A percentile compares a stretch with the other conserved stretches of the same genome.
Conservation (phyloP, 768 basidiomycete genomes). For the Lepiota venenata region DNA sequence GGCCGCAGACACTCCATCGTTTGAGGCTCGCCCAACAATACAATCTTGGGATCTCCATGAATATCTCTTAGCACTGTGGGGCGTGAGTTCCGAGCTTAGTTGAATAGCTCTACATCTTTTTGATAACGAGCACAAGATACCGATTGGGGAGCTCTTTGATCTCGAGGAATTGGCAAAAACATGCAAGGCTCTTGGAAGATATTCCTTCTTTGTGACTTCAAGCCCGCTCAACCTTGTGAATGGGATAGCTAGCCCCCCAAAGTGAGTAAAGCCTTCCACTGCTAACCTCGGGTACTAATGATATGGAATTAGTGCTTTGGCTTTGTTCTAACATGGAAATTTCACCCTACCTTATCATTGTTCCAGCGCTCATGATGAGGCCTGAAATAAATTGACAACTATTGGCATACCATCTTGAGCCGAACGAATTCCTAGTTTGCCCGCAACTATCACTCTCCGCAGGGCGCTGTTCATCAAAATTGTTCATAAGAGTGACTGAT, state of each 20-base stretch:
- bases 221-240: conserved; percentile 23
- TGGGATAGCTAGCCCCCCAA: conserved; percentile 25
- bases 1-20: conserved; percentile 21
- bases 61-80: conserved; percentile 22
- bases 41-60: conserved; percentile 24
- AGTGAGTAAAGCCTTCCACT: conserved; percentile 12
- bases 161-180: conserved; percentile 20
- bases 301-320: neutral
- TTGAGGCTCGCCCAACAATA: conserved; percentile 20
- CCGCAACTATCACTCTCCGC: too few species aligned
- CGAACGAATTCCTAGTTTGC: too few species aligned
- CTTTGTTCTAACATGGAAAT: conserved; percentile 1
- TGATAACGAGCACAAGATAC: conserved; percentile 15
- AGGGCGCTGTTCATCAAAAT: too few species aligned
- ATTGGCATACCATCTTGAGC: too few species aligned
- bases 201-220: conserved; percentile 24
- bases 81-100: conserved; percentile 14
- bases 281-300: neutral
- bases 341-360: too few species aligned
- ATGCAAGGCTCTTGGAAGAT: conserved; percentile 19
- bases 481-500: too few species aligned
- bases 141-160: conserved; percentile 24
- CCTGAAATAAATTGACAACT: too few species aligned
- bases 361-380: too few species aligned
- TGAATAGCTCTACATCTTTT: neutral